Percentiles rank a stretch among this genome's conserved stretches.
Evolutionary conservation across 768 basidiomycete species (phyloP).

Genomic region (Cyathus striatus): DNA sequence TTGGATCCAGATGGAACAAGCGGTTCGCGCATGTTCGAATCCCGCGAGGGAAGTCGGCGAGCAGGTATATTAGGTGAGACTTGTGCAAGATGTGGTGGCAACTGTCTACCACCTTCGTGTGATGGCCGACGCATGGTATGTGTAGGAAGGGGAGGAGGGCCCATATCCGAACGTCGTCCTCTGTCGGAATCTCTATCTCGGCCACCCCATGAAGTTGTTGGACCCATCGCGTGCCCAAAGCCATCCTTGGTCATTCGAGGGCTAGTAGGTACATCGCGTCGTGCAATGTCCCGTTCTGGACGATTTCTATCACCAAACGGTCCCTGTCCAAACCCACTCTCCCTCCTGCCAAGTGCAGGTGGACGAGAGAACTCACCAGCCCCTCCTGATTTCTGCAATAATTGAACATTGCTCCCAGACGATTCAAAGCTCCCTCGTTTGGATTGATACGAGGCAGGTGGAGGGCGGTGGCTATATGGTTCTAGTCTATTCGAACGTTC

Average conservation of each 20-base stretch:
- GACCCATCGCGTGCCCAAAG: slow-evolving; percentile 11
- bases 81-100: slow-evolving; percentile 54
- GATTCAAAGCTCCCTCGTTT: slow-evolving; percentile 41
- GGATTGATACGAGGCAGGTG: slow-evolving; percentile 21
- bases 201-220: slow-evolving; percentile 14
- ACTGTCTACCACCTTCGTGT: slow-evolving; percentile 41
- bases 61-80: slow-evolving; percentile 20
- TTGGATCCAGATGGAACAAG: slow-evolving; percentile 18
- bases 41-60: slow-evolving; percentile 38
- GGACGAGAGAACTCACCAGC: slow-evolving; percentile 22
- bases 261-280: slow-evolving; percentile 35
- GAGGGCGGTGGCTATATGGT: slow-evolving; percentile 45
- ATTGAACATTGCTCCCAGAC: slow-evolving; percentile 32
- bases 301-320: slow-evolving; percentile 12
- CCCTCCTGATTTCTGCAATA: slow-evolving; percentile 51
- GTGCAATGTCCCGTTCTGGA: slow-evolving; percentile 18
- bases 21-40: slow-evolving; percentile 31
- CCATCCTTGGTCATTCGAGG: slow-evolving; percentile 28
- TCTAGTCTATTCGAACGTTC: slow-evolving; percentile 89
- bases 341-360: slow-evolving; percentile 28
- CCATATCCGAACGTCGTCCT: slow-evolving; percentile 43
- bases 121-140: slow-evolving; percentile 26
- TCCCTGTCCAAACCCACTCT: slow-evolving; percentile 17
- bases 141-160: slow-evolving; percentile 43
- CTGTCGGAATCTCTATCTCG: slow-evolving; percentile 29